A percentile compares a stretch with the other conserved stretches of the same genome.
Evolutionary conservation across 192 early-diverging fungal genomes (phyloP).

Genomic region (Pilobolus umbonatus): DNA sequence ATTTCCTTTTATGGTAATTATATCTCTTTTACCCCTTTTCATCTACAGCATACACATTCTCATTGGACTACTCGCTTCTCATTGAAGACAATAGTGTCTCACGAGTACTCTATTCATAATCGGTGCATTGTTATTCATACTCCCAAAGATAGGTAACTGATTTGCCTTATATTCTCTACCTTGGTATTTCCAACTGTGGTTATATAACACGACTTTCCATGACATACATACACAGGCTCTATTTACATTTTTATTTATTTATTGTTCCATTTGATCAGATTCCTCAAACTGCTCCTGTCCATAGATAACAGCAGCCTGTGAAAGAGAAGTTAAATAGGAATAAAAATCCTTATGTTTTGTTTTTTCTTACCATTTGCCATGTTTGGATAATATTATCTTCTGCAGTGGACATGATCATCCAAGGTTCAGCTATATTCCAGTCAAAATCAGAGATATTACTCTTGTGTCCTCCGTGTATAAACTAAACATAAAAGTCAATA

Average conservation of each 20-base stretch:
- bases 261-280: slow-evolving; percentile 6
- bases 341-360: slow-evolving; percentile 16
- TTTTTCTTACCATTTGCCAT: slow-evolving; percentile 90
- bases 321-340: neutral
- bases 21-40: no score
- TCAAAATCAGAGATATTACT: slow-evolving; percentile 93
- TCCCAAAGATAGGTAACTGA: no score
- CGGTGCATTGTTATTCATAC: no score
- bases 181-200: no score
- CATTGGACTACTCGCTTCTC: no score
- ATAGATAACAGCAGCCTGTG: slow-evolving; percentile 25
- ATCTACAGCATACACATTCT: no score
- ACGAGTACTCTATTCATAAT: no score
- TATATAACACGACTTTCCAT: no score
- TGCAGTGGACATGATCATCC: slow-evolving; percentile 90
- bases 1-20: no score
- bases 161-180: no score
- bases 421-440: slow-evolving; percentile 93
- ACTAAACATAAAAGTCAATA: slow-evolving; percentile 42
- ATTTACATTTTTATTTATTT: neutral
- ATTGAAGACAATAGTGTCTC: no score
- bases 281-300: slow-evolving; percentile 15
- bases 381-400: slow-evolving; percentile 98
- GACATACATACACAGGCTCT: no score
- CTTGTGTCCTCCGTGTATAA: slow-evolving; percentile 97